These are phyloP conservation scores for Bjerkandera adusta DNA, from an alignment of 1,284 basidiomycete species.

Conservation along the genomic window DNA sequence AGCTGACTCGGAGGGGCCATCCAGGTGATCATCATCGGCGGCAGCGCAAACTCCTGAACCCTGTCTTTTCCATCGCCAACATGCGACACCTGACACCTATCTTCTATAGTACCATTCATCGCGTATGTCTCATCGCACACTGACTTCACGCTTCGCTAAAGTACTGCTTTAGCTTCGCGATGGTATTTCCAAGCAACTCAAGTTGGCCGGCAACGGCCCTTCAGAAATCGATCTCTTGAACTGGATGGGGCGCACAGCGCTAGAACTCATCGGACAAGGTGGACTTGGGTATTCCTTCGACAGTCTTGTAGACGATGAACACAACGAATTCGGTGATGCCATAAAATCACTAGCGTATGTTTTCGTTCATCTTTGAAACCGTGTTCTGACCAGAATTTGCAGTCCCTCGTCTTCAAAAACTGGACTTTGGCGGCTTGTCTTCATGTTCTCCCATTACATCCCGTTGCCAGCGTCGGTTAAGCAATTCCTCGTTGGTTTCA, in stretches of 20 bases:
- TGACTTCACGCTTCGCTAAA: background rate
- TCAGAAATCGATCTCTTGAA: conserved; percentile 23
- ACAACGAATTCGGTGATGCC: conserved; percentile 21
- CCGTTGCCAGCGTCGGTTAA: background rate
- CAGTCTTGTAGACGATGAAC: conserved; percentile 17
- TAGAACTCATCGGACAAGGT: conserved; percentile 29
- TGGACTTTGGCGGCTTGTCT: too few relatives aligned
- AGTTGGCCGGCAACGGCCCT: conserved; percentile 3
- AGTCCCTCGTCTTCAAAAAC: too few relatives aligned
- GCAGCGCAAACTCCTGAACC: conserved; percentile 15
- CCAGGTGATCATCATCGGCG: conserved; percentile 2
- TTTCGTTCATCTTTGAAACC: background rate
- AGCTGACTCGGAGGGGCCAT: background rate
- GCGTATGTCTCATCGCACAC: background rate
- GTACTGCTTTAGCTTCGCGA: conserved; percentile 11
- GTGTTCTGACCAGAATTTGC: background rate
- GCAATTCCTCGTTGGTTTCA: conserved; percentile 23
- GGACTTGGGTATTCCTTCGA: conserved; percentile 27
- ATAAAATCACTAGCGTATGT: conserved; percentile 22
- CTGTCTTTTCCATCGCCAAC: conserved; percentile 13
- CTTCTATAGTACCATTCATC: conserved; percentile 1
- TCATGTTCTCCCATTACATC: background rate
- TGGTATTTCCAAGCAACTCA: conserved; percentile 11
- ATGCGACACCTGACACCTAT: conserved; percentile 15
- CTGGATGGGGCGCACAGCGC: conserved; percentile 26